Percentiles rank a stretch among this genome's conserved stretches.
Evolutionary conservation across 257 asterid genomes (phyloP).

Genomic region (Gynochthodes officinalis): DNA sequence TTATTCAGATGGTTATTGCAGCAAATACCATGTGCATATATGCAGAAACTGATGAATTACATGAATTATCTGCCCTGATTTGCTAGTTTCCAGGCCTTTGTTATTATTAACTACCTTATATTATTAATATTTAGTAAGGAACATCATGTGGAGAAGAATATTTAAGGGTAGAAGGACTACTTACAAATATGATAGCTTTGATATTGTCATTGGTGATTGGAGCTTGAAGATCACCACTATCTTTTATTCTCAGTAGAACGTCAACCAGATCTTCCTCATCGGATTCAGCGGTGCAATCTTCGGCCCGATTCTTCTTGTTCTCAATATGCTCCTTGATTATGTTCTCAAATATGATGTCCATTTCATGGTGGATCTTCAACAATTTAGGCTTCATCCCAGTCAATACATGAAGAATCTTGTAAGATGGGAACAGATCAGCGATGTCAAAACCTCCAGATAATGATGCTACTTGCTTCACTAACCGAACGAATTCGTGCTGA

Average conservation of each 20-base stretch:
- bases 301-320: not conserved
- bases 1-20: too few species aligned
- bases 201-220: constrained; percentile 3
- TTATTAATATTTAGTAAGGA: too few species aligned
- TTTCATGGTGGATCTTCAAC: not conserved
- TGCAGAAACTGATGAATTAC: too few species aligned
- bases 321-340: not conserved
- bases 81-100: too few species aligned
- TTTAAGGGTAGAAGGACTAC: not conserved
- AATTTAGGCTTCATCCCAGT: not conserved
- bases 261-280: not conserved
- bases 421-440: constrained; percentile 2
- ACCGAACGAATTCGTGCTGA: not conserved
- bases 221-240: not conserved
- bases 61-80: too few species aligned
- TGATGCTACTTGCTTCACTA: not conserved
- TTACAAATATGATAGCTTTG: constrained; percentile 14
- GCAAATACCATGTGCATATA: too few species aligned
- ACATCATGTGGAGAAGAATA: not conserved
- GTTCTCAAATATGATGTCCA: not conserved
- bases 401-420: not conserved
- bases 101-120: too few species aligned
- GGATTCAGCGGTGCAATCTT: not conserved
- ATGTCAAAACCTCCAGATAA: not conserved
- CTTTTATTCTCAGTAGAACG: not conserved